These are phyloP conservation scores for Trichoderma sp. DNA, from an alignment of 2,329 filamentous ascomycete genomes.

Conservation along the genomic window DNA sequence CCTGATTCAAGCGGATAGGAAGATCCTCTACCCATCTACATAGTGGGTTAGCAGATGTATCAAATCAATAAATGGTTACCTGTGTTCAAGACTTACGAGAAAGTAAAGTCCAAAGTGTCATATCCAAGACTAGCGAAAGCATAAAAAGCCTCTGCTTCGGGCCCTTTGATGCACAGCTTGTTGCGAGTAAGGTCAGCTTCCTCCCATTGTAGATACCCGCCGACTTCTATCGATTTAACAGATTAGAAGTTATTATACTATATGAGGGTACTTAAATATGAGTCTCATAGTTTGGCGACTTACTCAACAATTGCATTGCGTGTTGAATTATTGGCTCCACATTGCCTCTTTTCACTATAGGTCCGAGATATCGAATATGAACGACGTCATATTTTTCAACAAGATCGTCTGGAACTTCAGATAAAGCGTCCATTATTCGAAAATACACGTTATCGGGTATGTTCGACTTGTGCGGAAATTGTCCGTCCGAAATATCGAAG, in stretches of 20 bases:
- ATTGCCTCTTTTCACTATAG: background rate
- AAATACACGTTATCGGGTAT: conserved; percentile 4
- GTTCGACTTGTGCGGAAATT: background rate
- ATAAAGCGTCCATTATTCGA: background rate
- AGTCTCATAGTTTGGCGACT: background rate
- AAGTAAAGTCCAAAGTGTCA: background rate
- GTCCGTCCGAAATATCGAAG: conserved; percentile 18
- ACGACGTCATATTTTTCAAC: conserved; percentile 15
- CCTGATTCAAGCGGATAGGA: background rate
- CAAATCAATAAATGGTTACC: background rate
- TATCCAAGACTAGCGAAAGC: background rate
- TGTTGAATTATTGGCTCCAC: background rate
- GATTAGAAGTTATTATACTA: background rate
- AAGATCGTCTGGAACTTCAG: background rate
- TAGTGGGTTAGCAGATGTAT: background rate
- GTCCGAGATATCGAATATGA: conserved; percentile 7
- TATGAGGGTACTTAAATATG: background rate
- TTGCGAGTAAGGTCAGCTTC: background rate
- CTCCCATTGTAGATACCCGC: conserved; percentile 7
- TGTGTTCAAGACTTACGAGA: background rate
- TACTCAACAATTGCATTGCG: background rate
- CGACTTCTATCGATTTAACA: background rate
- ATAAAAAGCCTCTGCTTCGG: background rate
- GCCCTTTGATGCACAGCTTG: background rate
- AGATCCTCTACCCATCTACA: background rate